Base-by-base conservation (phyloP, 2,329 filamentous ascomycete species). In the Paracorniculantispora psalliotae region DNA sequence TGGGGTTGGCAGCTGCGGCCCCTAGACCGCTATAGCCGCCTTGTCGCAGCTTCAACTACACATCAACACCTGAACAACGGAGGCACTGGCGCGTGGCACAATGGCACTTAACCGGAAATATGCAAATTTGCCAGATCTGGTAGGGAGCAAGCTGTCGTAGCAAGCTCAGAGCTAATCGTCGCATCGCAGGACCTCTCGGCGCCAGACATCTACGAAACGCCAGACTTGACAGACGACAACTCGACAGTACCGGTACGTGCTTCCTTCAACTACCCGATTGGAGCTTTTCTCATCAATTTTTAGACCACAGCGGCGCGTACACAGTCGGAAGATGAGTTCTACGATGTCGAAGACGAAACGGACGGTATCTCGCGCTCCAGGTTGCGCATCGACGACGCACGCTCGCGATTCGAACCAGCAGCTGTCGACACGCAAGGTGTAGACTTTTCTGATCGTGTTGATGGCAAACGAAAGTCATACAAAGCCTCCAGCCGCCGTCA, bases 171-270 rank as follows among this genome's bases (percentile, higher is more conserved):
- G 41, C 66, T 70, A 63, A 71, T 64, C 26, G 56, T 30, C 17
- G 57, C 66, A 94, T 47, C 30, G 56, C 65, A 96, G 90, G 92
- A 97, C 75, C 56, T 59, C 41, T 89, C 88, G 57, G 92, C 92
- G 28, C 92, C 92, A 65, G 94, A 97, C 70, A 91, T 96, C 68
- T 97, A 97, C 79, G 93, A 97, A 75, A 97, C 94, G 17, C 92
- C 93, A 64, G 92, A 96, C 59, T 79, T 97, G 65, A 93, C 89
- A 59, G 91, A 96, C 69, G 92, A 96, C 73, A 89, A 86, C 63
- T 96, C 92, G 23, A 96, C 92, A 50, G 78, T 92, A 59, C 90
- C 87, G 59, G 90, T 93, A 77, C 73, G 83, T 73, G 47, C 48
- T 43, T 9, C 23, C 12, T 43, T 26, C 25, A 17, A 17, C 48